Base-by-base conservation (phyloP, 441 rosid species). In the Bocquillonia castaneifolia region DNA sequence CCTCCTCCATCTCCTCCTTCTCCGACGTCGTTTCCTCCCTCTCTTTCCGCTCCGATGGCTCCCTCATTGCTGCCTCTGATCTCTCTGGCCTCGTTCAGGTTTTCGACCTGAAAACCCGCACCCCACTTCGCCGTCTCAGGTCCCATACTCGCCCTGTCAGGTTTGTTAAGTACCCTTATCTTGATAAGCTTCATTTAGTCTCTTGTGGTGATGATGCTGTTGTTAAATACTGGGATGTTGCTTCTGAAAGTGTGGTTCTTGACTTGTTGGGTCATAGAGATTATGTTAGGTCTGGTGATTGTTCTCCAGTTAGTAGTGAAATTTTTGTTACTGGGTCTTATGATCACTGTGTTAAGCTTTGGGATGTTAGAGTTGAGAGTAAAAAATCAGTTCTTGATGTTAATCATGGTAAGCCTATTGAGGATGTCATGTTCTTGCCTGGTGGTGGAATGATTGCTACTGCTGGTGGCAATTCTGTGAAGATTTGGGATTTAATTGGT, bases 201-300 rank as follows among this genome's bases (percentile, higher is more conserved):
- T 91, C 98, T 1, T 96, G 93, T 26, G 96, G 98, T 0, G 98
- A 93, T 50, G 98, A 93, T 52, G 89, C 85, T 5, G 61, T 93
- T 6, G 97, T 91, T 25, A 93, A 93, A 74, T 93, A 88, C 63
- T 93, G 97, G 98, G 98, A 93, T 64, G 97, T 93, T 36, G 90
- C 93, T 1, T 89, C 82, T 1, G 87, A 80, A 74, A 85, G 64
- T 18, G 85, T 85, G 69, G 75, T 91, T 5, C 70, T 78, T 74
- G 83, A 93, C 72, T 76, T 93, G 53, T 1, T 75, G 20, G 97
- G 97, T 25, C 98, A 93, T 64, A 91, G 83, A 77, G 98, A 93
- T 73, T 93, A 93, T 64, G 95, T 89, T 12, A 81, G 97, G 37
- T 88, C 95, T 53, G 92, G 97, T 31, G 97, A 88, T 69, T 89